Evolutionary conservation across 257 asterid species (phyloP).

Genomic region (Forsythia suspensa): DNA sequence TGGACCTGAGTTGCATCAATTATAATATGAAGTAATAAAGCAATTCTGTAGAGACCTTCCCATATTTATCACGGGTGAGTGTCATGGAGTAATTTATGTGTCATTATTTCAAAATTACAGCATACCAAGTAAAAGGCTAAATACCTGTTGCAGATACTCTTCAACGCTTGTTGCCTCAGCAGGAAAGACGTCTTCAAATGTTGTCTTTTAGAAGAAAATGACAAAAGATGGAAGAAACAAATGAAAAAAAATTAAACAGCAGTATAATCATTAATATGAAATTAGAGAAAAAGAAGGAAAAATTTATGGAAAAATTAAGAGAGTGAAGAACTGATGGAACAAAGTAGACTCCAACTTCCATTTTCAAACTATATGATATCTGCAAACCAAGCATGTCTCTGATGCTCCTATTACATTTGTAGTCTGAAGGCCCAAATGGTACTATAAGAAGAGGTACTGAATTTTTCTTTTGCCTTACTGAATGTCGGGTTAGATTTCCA

Average conservation of each 20-base stretch:
- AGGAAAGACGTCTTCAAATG: conserved; percentile 95
- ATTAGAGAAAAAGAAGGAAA: neutral
- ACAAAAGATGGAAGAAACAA: too few relatives aligned
- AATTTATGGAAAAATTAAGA: too few relatives aligned
- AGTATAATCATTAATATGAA: too few relatives aligned
- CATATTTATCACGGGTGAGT: neutral
- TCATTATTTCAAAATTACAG: neutral
- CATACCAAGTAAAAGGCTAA: conserved; percentile 16
- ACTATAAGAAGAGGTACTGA: neutral
- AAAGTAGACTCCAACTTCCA: neutral
- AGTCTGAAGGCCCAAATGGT: neutral
- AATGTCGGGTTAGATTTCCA: too few relatives aligned
- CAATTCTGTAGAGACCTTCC: conserved; percentile 16
- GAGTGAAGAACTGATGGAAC: neutral
- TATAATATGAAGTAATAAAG: conserved; percentile 8
- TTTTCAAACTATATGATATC: neutral
- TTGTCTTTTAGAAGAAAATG: conserved; percentile 48
- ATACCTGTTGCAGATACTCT: conserved; percentile 96
- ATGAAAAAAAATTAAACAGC: too few relatives aligned
- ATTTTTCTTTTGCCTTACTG: too few relatives aligned
- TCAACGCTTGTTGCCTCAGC: conserved; percentile 96
- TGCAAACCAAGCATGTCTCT: neutral
- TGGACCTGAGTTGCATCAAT: conserved; percentile 64
- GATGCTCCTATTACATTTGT: neutral
- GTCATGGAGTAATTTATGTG: conserved; percentile 4